Evolutionary conservation across 1,284 basidiomycete species (phyloP).

Genomic region (Athelia sp.): DNA sequence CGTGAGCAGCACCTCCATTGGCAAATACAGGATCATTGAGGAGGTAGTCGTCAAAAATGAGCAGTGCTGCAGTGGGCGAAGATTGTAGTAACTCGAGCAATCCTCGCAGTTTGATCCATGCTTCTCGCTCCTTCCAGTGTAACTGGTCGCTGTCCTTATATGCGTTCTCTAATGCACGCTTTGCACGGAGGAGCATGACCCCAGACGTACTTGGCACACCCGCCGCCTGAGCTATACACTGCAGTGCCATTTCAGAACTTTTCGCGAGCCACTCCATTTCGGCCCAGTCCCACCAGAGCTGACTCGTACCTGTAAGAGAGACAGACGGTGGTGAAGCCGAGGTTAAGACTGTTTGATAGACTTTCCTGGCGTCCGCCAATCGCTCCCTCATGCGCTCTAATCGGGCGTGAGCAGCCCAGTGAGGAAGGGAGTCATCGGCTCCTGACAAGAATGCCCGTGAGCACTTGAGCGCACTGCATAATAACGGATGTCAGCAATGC

Average conservation of each 20-base stretch:
- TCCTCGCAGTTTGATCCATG: slow-evolving; percentile 59
- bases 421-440: slow-evolving; percentile 59
- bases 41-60: slow-evolving; percentile 43
- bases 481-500: slow-evolving; percentile 8
- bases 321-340: slow-evolving; percentile 30
- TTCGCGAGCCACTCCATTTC: slow-evolving; percentile 83
- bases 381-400: slow-evolving; percentile 74
- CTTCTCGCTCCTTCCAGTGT: slow-evolving; percentile 50
- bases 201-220: slow-evolving; percentile 47
- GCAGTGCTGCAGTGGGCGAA: slow-evolving; percentile 34
- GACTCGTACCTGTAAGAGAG: slow-evolving; percentile 31
- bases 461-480: slow-evolving; percentile 60
- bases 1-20: slow-evolving; percentile 34
- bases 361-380: slow-evolving; percentile 71
- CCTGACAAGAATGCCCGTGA: slow-evolving; percentile 68
- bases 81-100: slow-evolving; percentile 58
- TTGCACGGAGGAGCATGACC: slow-evolving; percentile 51
- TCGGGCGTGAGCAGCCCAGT: slow-evolving; percentile 82
- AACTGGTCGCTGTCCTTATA: slow-evolving; percentile 22
- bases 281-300: slow-evolving; percentile 85
- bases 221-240: slow-evolving; percentile 49
- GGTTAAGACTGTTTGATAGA: slow-evolving; percentile 69
- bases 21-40: slow-evolving; percentile 11
- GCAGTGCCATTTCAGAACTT: slow-evolving; percentile 41
- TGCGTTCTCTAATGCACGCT: slow-evolving; percentile 51